Evolutionary conservation across 1,284 basidiomycete species (phyloP).

Genomic region (Rhodotorula sp.): DNA sequence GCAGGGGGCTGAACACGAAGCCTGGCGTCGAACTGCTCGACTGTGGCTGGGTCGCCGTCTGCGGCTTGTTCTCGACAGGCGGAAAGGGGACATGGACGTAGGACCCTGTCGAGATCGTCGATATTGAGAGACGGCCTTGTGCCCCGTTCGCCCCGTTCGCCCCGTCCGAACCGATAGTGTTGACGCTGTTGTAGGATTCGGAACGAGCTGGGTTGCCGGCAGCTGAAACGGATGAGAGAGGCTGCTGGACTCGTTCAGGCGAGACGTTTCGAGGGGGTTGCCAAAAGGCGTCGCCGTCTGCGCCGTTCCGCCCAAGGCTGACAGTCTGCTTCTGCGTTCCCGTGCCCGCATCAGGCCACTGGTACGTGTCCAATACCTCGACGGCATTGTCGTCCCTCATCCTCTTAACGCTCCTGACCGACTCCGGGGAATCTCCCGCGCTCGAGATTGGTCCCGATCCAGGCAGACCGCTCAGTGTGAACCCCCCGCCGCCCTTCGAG

Average conservation of each 20-base stretch:
- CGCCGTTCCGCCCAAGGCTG: too few species aligned
- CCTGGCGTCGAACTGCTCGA: background rate
- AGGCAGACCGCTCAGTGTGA: too few species aligned
- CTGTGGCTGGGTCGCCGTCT: too few species aligned
- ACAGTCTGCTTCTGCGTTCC: too few species aligned
- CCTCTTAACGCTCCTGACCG: too few species aligned
- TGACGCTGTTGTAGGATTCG: background rate
- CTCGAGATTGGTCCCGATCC: too few species aligned
- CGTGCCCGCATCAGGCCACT: too few species aligned
- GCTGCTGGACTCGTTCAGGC: background rate
- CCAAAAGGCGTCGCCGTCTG: background rate
- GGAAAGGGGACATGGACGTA: conserved; percentile 21
- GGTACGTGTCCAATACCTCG: background rate
- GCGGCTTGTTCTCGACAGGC: background rate
- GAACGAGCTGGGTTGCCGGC: background rate
- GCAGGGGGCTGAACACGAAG: conserved; percentile 10
- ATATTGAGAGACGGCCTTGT: background rate
- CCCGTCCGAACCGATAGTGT: background rate
- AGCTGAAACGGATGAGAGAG: background rate
- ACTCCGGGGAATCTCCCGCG: too few species aligned
- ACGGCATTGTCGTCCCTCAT: background rate
- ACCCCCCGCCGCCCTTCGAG: too few species aligned
- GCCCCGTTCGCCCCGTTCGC: background rate
- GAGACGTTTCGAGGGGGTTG: background rate
- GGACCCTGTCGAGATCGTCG: conserved; percentile 13